These are phyloP conservation scores for Gentiana dahurica DNA, from an alignment of 257 asterid species.

Conservation along the genomic window DNA sequence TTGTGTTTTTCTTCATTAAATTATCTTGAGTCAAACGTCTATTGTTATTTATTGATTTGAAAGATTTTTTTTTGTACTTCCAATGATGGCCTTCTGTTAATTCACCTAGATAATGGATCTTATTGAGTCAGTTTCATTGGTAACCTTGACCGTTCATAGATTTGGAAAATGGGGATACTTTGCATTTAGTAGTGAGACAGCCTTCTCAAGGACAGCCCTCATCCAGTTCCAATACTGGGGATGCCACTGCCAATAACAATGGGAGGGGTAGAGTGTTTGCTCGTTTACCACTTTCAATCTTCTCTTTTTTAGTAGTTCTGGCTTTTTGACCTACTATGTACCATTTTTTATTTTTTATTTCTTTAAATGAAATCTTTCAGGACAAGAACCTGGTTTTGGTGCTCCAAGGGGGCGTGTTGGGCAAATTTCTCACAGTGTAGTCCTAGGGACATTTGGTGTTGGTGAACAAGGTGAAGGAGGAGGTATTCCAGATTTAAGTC, in stretches of 20 bases:
- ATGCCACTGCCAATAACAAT: slow-evolving; percentile 36
- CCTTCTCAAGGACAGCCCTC: slow-evolving; percentile 42
- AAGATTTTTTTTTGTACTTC: no score
- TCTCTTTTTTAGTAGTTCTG: background rate
- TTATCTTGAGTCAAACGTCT: no score
- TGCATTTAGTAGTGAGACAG: slow-evolving; percentile 87
- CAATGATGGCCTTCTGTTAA: no score
- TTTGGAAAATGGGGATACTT: slow-evolving; percentile 83
- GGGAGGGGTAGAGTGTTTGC: slow-evolving; percentile 34
- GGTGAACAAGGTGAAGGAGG: slow-evolving; percentile 77
- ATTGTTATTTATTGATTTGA: no score
- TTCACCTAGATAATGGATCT: background rate
- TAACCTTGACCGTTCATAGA: slow-evolving; percentile 50
- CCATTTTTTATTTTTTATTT: background rate
- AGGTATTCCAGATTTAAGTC: slow-evolving; percentile 67
- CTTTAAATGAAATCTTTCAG: slow-evolving; percentile 20
- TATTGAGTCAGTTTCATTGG: slow-evolving; percentile 2
- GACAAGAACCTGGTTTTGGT: slow-evolving; percentile 54
- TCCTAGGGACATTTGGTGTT: slow-evolving; percentile 69
- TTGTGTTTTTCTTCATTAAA: no score
- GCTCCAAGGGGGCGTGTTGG: slow-evolving; percentile 54
- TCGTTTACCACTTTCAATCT: slow-evolving; percentile 1
- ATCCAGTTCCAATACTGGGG: slow-evolving; percentile 38
- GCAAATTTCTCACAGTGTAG: slow-evolving; percentile 75
- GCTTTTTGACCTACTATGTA: no score